phyloP scores from a whole-genome alignment of 768 basidiomycete species.

The Cytidiella melzeri region DNA sequence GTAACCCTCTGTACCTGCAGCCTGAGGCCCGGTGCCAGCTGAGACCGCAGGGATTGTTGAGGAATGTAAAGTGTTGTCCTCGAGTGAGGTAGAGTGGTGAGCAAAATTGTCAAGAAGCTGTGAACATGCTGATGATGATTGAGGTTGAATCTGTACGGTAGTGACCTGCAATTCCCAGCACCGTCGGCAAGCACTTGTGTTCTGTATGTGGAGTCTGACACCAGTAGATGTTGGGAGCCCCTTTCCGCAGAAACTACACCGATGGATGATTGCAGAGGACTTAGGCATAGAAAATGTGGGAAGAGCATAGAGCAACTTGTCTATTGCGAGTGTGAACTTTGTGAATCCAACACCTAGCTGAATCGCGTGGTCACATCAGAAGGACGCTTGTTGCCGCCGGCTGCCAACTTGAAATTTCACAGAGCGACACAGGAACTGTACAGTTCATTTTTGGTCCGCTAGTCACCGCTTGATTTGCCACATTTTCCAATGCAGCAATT shows the following conservation, averaged over 20 bases:
- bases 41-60: background rate
- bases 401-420: too few relatives aligned
- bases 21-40: background rate
- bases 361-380: too few relatives aligned
- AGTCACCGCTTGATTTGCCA: too few relatives aligned
- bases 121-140: background rate
- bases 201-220: background rate
- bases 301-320: too few relatives aligned
- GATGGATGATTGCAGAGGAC: background rate
- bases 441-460: too few relatives aligned
- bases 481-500: too few relatives aligned
- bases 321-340: background rate
- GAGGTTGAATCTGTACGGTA: background rate
- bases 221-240: background rate
- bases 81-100: background rate
- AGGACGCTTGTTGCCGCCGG: too few relatives aligned
- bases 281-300: background rate
- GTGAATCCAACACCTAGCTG: too few relatives aligned
- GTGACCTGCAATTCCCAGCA: background rate
- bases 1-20: background rate
- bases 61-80: background rate
- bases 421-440: too few relatives aligned
- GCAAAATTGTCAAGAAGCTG: background rate
- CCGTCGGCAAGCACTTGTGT: background rate
- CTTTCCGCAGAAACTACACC: background rate